A percentile compares a stretch with the other conserved stretches of the same genome.
phyloP scores from a whole-genome alignment of 768 basidiomycete species.

The Leccinellum albellum region DNA sequence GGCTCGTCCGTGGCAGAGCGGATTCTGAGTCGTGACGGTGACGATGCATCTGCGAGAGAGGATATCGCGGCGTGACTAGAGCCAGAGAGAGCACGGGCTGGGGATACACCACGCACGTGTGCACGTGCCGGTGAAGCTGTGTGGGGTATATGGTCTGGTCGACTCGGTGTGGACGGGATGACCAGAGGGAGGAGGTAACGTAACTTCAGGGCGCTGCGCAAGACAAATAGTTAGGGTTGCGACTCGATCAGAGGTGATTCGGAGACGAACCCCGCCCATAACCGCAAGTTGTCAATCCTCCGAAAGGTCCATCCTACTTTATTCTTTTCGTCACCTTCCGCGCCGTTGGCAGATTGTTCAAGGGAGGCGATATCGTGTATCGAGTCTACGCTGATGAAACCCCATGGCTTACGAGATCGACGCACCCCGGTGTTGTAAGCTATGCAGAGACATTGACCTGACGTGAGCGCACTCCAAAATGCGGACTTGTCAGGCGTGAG shows the following conservation, averaged over 20 bases:
- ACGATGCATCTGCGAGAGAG: slow-evolving; percentile 12
- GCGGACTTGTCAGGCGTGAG: slow-evolving; percentile 29
- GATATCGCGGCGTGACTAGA: slow-evolving; percentile 6
- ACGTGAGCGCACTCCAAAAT: slow-evolving; percentile 58
- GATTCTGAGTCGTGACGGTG: slow-evolving; percentile 30
- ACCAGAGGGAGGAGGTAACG: slow-evolving; percentile 75
- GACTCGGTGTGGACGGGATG: slow-evolving; percentile 41
- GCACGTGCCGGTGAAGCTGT: slow-evolving; percentile 18
- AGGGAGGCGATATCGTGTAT: slow-evolving; percentile 77
- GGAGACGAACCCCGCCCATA: slow-evolving; percentile 76
- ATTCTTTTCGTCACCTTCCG: slow-evolving; percentile 37
- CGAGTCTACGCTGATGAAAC: slow-evolving; percentile 71
- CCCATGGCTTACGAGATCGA: slow-evolving; percentile 81
- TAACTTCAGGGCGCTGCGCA: slow-evolving; percentile 70
- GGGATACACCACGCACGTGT: slow-evolving; percentile 22
- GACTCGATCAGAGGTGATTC: background rate
- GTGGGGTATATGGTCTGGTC: slow-evolving; percentile 25
- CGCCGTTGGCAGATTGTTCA: slow-evolving; percentile 45
- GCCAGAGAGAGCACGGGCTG: slow-evolving; percentile 15
- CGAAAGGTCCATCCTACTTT: slow-evolving; percentile 81
- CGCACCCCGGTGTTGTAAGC: slow-evolving; percentile 82
- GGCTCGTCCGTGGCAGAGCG: slow-evolving; percentile 43
- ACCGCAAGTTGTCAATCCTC: slow-evolving; percentile 76
- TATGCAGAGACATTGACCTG: slow-evolving; percentile 75
- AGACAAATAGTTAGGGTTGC: background rate